These are phyloP conservation scores for Thozetella sp. DNA, from an alignment of 495 filamentous ascomycete genomes.

Conservation along the genomic window DNA sequence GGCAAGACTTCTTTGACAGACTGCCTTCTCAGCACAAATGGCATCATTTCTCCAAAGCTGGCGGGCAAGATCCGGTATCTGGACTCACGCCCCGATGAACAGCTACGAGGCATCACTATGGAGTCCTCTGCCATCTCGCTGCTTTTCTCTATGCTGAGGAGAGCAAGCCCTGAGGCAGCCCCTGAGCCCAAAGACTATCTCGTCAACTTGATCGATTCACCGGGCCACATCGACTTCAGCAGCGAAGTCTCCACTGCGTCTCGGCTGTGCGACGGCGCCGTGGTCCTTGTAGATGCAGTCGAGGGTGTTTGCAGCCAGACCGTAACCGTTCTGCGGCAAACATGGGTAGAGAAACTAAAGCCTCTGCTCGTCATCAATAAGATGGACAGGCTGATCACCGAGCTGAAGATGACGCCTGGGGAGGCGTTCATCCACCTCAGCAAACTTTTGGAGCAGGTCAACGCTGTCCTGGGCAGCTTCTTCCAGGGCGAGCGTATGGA, in stretches of 20 bases:
- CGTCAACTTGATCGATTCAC: conserved; percentile 97
- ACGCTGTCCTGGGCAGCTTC: conserved; percentile 96
- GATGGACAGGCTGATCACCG: conserved; percentile 90
- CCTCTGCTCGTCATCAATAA: conserved; percentile 97
- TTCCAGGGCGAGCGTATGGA: conserved; percentile 99
- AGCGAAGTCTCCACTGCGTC: conserved; percentile 97
- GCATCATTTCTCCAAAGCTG: conserved; percentile 97
- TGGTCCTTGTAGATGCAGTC: conserved; percentile 96
- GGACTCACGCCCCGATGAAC: conserved; percentile 95
- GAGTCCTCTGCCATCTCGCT: conserved; percentile 98
- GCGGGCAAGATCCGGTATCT: conserved; percentile 98
- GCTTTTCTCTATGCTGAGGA: conserved; percentile 85
- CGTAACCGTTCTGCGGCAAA: conserved; percentile 91
- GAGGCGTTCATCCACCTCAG: conserved; percentile 92
- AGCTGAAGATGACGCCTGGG: conserved; percentile 85
- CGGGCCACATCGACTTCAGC: conserved; percentile 98
- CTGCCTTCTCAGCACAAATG: conserved; percentile 96
- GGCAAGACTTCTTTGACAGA: conserved; percentile 98
- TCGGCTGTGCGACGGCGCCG: conserved; percentile 89
- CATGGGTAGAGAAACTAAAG: conserved; percentile 95
- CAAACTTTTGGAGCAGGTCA: conserved; percentile 91
- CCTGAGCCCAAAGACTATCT: conserved; percentile 85
- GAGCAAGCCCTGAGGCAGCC: conserved; percentile 64
- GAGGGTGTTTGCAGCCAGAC: conserved; percentile 99
- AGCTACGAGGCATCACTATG: conserved; percentile 98